Base-by-base conservation (phyloP, 2,329 filamentous ascomycete species). In the Zymoseptoria brevis region DNA sequence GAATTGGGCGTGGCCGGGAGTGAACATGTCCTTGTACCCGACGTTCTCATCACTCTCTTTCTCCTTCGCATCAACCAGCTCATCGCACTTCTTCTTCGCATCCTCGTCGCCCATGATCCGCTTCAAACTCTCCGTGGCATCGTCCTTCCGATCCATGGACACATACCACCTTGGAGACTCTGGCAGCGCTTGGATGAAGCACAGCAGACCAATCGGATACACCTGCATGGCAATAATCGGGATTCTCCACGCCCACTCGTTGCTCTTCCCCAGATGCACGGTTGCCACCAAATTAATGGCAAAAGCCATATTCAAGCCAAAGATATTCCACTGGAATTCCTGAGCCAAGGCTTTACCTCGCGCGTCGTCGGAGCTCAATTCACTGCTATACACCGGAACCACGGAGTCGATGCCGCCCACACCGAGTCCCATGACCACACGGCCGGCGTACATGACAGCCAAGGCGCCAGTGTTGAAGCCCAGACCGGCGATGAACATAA, bases 311-410 rank as follows among this genome's bases (percentile, higher is more conserved):
- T 84, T 76, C 1, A 87, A 70, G 0, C 83, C 82, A 58, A 85
- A 82, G 62, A 86, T 85, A 63, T 87, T 87, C 69, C 79, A 80
- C 68, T 86, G 83, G 65, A 86, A 86, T 64, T 86, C 83, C 66
- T 86, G 81, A 1, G 82, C 82, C 50, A 86, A 69, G 1, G 83
- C 81, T 64, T 79, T 80, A 5, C 83, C 83, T 51, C 83, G 73
- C 1, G 80, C 76, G 54, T 79, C 79, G 65, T 85, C 83, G n/a
- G 78, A 77, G 2, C 77, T 76, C 30, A 86, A 73, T 66, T 86
- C 83, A 13, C 78, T 78, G 58, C 76, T 80, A 71, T 86, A 86
- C 1, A 84, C 80, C 0, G 83, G 83, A 22, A 86, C 83, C 0
- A 84, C 81, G 16, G 78, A 76, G 66, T 86, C 83, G 41, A 86